phyloP scores from a whole-genome alignment of 2,329 filamentous ascomycete species.

The Colletotrichum siamense region DNA sequence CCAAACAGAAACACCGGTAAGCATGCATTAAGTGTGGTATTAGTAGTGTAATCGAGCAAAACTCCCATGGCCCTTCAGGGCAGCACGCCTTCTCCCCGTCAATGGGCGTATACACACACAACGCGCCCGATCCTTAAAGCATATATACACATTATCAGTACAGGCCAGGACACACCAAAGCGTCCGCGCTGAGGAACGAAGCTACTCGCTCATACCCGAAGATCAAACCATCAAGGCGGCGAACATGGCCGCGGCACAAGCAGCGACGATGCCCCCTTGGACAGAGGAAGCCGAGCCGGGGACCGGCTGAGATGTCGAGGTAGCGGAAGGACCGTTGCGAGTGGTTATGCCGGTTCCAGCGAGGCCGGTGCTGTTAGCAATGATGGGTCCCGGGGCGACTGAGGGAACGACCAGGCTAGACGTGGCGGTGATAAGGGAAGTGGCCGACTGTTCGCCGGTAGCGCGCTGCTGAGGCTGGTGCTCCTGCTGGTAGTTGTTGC shows the following conservation, averaged over 20 bases:
- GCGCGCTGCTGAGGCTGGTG: neutral
- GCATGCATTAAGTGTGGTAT: neutral
- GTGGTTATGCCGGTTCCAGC: slow-evolving; percentile 23
- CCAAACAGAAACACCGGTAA: neutral
- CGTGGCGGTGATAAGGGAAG: neutral
- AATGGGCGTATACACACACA: neutral
- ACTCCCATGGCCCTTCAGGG: neutral
- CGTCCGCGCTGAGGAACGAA: neutral
- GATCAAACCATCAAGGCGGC: slow-evolving; percentile 9
- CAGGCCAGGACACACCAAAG: too few relatives aligned
- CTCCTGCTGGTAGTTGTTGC: neutral
- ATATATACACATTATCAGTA: neutral
- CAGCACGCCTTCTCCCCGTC: neutral
- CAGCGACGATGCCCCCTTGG: neutral
- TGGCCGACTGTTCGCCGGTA: neutral
- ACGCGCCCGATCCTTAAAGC: neutral
- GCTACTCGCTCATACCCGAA: neutral
- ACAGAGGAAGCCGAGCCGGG: neutral
- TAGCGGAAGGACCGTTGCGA: slow-evolving; percentile 33
- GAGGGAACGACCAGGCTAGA: slow-evolving; percentile 38
- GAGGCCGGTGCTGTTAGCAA: neutral
- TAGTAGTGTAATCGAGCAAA: neutral
- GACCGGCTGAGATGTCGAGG: neutral
- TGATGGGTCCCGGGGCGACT: neutral
- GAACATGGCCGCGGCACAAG: slow-evolving; percentile 2